Evolutionary conservation across 78 protist species (phyloP).

Genomic region (Protostelium mycophagum): DNA sequence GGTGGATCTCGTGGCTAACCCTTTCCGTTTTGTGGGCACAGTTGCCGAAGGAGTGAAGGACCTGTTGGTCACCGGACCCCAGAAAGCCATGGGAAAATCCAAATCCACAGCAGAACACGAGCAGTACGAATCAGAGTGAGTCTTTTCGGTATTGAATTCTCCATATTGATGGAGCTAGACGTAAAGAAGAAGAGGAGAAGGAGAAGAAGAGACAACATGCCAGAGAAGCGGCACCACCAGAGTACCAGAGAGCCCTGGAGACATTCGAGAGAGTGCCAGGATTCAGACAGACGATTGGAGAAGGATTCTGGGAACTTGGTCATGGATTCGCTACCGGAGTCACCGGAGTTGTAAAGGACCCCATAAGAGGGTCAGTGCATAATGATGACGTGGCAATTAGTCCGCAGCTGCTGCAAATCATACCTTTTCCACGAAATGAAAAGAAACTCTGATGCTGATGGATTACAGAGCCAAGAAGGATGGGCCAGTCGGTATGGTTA

Average conservation of each 20-base stretch:
- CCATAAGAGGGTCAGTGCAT: background rate
- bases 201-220: background rate
- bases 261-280: background rate
- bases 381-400: too few relatives aligned
- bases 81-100: background rate
- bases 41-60: background rate
- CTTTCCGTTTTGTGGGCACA: background rate
- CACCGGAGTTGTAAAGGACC: background rate
- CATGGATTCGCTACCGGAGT: background rate
- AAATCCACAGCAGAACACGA: background rate
- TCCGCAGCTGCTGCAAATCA: too few relatives aligned
- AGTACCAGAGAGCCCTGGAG: background rate
- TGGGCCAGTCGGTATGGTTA: background rate
- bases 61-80: background rate
- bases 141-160: too few relatives aligned
- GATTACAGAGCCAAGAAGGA: background rate
- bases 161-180: background rate
- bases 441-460: too few relatives aligned
- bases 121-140: background rate
- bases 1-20: background rate
- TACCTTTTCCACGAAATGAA: too few relatives aligned
- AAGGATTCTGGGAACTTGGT: background rate
- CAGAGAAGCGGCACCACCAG: background rate
- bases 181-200: background rate
- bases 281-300: background rate